Base-by-base conservation (phyloP, 805 yeast genomes). In the Teunomyces lycoperdinae region DNA sequence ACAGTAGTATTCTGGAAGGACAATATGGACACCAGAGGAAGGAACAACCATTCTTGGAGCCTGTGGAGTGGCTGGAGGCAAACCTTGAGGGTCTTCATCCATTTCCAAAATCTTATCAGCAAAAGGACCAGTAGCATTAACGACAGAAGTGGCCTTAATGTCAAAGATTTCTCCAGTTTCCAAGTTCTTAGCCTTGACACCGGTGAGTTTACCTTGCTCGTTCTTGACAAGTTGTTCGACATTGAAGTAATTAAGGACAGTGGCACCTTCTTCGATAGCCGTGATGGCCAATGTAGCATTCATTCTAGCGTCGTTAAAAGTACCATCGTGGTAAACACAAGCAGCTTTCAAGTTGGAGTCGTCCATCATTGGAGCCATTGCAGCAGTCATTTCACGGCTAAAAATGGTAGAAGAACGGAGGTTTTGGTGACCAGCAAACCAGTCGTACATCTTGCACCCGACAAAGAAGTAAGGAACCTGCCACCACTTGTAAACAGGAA, bases 401-500 rank as follows among this genome's bases (percentile, higher is more conserved):
- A 89, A 75, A 52, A 89, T 66, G 59, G 88, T 90, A 26, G 95
- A 84, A 53, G 81, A 75, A 64, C 87, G 83, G 67, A 91, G 77
- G 73, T 89, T 89, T 68, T 89, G 92, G 53, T 77, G 72, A 46
- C 97, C 97, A 34, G 97, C 97, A 64, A 92, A 85, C 69, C 91
- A 71, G 69, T 91, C 98, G 72, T 91, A 91, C 80, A 86, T 76
- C 68, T 89, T 87, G 64, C 94, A 87, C 50, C 98, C 98, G 35
- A 80, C 84, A 71, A 86, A 91, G 74, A 87, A 89, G 74, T 91
- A 91, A 40, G 97, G 97, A 46, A 89, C 80, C 74, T 90, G 96
- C 97, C 97, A 91, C 80, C 89, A 88, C 62, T 83, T 83, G 77
- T 92, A 91, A 49, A 91, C 91, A n/a, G 98, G 98, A 59, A 91